Base-by-base conservation (phyloP, 306 rosid species). In the Gastrolobium villosum region DNA sequence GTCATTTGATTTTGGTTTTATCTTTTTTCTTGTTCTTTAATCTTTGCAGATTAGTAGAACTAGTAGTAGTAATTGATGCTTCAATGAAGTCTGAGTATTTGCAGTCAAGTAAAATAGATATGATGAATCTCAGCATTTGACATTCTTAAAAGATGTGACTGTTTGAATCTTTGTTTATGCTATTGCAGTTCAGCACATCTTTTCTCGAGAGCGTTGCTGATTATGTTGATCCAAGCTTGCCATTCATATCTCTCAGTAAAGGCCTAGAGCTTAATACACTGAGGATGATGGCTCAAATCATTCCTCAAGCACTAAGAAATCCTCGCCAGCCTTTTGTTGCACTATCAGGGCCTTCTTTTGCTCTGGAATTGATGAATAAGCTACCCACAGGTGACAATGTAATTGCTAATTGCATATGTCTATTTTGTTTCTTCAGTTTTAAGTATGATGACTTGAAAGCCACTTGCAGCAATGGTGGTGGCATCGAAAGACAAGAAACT, bases 261-360 rank as follows among this genome's bases (percentile, higher is more conserved):
- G 97, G 97, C 45, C 86, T 94, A 54, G 99, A 92, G 86, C 90
- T 92, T 64, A 92, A 94, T 79, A 87, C 97, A 14, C 71, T 92
- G 85, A 90, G 97, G 85, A 90, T 87, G 89, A 92, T 92, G 97
- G 94, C 97, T 79, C 99, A 92, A 85, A 84, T 94, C 74, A 92
- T 91, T 78, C 97, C 97, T 56, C 94, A 88, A 75, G 91, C 95
- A 56, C 80, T 94, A 59, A 81, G 64, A 63, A 94, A 94, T 82
- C 91, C 92, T 81, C 97, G 97, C 59, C 97, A 94, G 79, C 97
- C 99, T 83, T 92, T 94, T 79, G 89, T 92, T 54, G 97, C 99
- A 43, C 76, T 94, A 40, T 94, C 99, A 0, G 97, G 97, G 81
- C 99, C 99, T 82, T 94, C 99, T 54, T 92, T 94, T 82, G 97